phyloP scores from a whole-genome alignment of 176 grass and related monocot species.

The Triticum aestivum region IWGSC_CS_RefSeq_v2.1 NC_057799.1:54668976-54669475 shows the following conservation, averaged over 20 bases:
- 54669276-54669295: constrained; percentile 7
- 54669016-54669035: not conserved
- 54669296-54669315: constrained; percentile 8
- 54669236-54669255: not conserved
- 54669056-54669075: not conserved
- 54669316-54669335: not conserved
- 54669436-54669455: not conserved
- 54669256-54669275: not conserved
- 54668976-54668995: not conserved
- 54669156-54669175: not conserved
- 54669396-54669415: not conserved
- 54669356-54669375: not conserved
- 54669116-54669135: not conserved
- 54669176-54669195: not conserved
- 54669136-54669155: not conserved
- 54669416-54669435: not conserved
- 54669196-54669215: not conserved
- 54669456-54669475: not conserved
- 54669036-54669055: not conserved
- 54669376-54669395: not conserved
- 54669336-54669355: not conserved
- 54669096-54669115: not conserved
- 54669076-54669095: not conserved
- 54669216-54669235: not conserved
- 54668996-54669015: not conserved